phyloP scores from a whole-genome alignment of 1,284 basidiomycete species.

The Ceratobasidium sp. region DNA sequence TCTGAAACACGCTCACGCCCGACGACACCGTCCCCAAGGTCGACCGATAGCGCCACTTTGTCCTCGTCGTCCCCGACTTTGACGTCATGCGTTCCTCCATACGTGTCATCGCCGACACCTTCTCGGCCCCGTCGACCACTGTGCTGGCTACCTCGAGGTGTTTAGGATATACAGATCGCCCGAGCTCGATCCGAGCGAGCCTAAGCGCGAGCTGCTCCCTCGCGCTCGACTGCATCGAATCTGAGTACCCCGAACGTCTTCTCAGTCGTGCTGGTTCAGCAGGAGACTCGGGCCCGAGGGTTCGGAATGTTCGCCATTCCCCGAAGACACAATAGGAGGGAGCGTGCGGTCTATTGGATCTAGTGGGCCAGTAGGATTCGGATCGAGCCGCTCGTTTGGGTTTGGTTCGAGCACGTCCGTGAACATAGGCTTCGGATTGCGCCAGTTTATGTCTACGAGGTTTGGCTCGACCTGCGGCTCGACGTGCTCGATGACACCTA shows the following conservation, averaged over 20 bases:
- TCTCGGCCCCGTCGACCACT: not conserved
- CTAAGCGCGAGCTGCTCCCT: conserved; percentile 3
- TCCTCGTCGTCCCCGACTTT: conserved; percentile 1
- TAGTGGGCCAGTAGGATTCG: no score
- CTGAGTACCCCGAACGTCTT: conserved; percentile 10
- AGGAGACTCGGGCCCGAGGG: conserved; percentile 12
- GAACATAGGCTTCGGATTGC: not conserved
- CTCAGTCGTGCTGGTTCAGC: conserved; percentile 8
- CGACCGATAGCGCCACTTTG: conserved; percentile 8
- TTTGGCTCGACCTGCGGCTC: no score
- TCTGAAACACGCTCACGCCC: conserved; percentile 38
- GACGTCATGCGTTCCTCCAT: conserved; percentile 14
- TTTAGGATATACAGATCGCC: not conserved
- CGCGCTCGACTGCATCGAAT: conserved; percentile 11
- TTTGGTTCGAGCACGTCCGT: no score
- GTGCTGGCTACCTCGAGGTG: conserved; percentile 1
- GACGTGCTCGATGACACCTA: conserved; percentile 10
- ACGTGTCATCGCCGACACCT: not conserved
- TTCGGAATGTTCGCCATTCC: conserved; percentile 23
- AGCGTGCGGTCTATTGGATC: no score
- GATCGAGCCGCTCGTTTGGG: not conserved
- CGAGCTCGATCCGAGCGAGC: conserved; percentile 20
- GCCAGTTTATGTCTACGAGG: no score
- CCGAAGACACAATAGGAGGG: no score
- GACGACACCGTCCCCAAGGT: not conserved